phyloP scores from a whole-genome alignment of 1,284 basidiomycete species.

The Meripilus lineatus region DNA sequence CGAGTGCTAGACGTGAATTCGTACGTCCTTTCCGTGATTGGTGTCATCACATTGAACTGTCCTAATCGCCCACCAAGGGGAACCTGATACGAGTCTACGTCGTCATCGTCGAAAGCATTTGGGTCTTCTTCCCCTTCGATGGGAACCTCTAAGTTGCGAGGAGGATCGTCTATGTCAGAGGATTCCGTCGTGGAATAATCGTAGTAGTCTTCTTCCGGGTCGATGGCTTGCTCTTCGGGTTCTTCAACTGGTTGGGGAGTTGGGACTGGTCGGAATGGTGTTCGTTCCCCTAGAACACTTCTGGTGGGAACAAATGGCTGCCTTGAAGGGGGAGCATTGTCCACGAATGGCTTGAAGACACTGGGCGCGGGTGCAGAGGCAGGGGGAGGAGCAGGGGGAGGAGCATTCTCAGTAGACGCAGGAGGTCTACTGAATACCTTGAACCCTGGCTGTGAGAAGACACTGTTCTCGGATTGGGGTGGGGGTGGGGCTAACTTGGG shows the following conservation, averaged over 20 bases:
- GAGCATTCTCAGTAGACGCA: conserved; percentile 19
- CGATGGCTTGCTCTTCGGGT: not conserved
- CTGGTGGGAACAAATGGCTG: conserved; percentile 10
- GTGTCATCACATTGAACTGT: conserved; percentile 86
- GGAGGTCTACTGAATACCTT: conserved; percentile 70
- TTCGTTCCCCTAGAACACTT: not conserved
- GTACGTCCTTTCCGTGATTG: conserved; percentile 88
- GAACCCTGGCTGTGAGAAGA: conserved; percentile 41
- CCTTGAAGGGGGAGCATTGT: conserved; percentile 9
- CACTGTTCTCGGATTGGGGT: not conserved
- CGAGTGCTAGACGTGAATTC: conserved; percentile 76
- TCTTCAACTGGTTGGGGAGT: conserved; percentile 15
- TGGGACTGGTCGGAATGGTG: conserved; percentile 6
- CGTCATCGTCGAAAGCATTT: conserved; percentile 21
- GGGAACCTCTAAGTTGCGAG: not conserved
- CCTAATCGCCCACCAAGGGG: conserved; percentile 73
- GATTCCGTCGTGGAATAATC: conserved; percentile 10
- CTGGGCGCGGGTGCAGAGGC: conserved; percentile 12
- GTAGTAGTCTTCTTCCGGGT: conserved; percentile 5
- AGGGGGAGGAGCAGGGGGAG: conserved; percentile 6
- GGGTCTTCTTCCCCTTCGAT: conserved; percentile 17
- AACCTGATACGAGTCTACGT: conserved; percentile 38
- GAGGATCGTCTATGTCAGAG: conserved; percentile 4
- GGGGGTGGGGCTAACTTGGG: not conserved
- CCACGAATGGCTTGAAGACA: conserved; percentile 41